phyloP scores from a whole-genome alignment of 2,329 filamentous ascomycete species.

The Ophiosphaerella narmari region DNA sequence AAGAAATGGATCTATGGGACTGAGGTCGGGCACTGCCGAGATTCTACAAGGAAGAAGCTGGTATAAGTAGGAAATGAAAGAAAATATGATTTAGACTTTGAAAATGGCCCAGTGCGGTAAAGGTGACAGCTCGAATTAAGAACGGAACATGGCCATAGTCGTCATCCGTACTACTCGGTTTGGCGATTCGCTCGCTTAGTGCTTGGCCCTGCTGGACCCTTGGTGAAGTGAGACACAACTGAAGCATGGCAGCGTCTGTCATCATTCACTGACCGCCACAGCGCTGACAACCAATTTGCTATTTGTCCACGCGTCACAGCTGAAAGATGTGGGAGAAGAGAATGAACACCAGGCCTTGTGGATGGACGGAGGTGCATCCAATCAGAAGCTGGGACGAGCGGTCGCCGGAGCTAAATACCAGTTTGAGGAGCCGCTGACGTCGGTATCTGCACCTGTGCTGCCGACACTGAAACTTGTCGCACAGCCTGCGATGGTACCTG shows the following conservation, averaged over 20 bases:
- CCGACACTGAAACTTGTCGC: constrained; percentile 20
- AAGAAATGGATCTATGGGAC: too few species aligned
- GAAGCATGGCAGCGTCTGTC: constrained; percentile 11
- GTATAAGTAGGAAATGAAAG: too few species aligned
- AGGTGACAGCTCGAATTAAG: too few species aligned
- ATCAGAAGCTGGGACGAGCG: constrained; percentile 5
- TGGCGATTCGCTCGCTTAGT: constrained; percentile 8
- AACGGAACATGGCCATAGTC: background rate
- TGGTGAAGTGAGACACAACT: constrained; percentile 28
- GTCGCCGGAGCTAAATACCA: constrained; percentile 13
- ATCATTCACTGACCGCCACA: constrained; percentile 2
- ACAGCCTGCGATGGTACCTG: constrained; percentile 1
- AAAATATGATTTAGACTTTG: too few species aligned
- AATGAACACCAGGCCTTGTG: background rate
- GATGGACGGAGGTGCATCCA: background rate
- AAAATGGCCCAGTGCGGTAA: too few species aligned
- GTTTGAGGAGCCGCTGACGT: constrained; percentile 34
- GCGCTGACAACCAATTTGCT: background rate
- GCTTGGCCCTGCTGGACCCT: constrained; percentile 12
- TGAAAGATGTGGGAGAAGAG: background rate
- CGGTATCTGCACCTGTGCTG: constrained; percentile 27
- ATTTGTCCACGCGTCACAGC: background rate
- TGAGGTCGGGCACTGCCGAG: too few species aligned
- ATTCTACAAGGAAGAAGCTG: too few species aligned
- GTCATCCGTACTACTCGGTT: background rate